These are phyloP conservation scores for Peronospora farinosa DNA, from an alignment of 352 stramenopile species.

Conservation along the genomic window DNA sequence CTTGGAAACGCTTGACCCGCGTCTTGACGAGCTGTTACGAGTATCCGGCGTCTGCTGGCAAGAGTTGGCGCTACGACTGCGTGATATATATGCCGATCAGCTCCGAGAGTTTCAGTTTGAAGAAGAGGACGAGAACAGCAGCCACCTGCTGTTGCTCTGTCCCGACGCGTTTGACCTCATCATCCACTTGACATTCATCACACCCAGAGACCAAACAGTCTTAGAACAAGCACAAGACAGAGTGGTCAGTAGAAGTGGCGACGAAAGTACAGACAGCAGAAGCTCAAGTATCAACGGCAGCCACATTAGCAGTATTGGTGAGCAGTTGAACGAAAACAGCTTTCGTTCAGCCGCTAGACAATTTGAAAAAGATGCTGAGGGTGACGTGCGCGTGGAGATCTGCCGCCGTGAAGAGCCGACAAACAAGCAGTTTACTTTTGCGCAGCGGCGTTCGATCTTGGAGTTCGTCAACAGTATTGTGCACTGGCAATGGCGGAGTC, in stretches of 20 bases:
- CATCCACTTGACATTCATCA: conserved; percentile 78
- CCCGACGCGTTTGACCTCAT: conserved; percentile 80
- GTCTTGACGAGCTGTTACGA: conserved; percentile 54
- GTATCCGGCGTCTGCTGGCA: conserved; percentile 73
- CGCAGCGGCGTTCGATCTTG: conserved; percentile 73
- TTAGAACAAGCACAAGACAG: conserved; percentile 4
- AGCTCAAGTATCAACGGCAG: conserved; percentile 23
- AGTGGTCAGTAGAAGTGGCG: conserved; percentile 9
- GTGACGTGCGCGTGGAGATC: conserved; percentile 63
- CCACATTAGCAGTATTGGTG: conserved; percentile 11
- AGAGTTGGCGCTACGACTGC: conserved; percentile 66
- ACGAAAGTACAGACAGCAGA: conserved; percentile 19
- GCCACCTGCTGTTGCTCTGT: conserved; percentile 75
- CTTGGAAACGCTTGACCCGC: conserved; percentile 70
- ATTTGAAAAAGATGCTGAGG: conserved; percentile 28
- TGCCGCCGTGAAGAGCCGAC: conserved; percentile 75
- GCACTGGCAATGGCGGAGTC: conserved; percentile 83
- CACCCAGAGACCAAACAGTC: conserved; percentile 21
- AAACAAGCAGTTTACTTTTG: conserved; percentile 74
- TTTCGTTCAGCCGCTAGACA: too few species aligned
- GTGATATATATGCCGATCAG: conserved; percentile 70
- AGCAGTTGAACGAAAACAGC: conserved; percentile 20
- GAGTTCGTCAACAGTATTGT: conserved; percentile 86
- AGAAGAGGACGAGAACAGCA: conserved; percentile 57
- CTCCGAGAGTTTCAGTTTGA: conserved; percentile 85